Evolutionary conservation across 208 protist species (phyloP).

Genomic region (Leishmania mexicana): DNA sequence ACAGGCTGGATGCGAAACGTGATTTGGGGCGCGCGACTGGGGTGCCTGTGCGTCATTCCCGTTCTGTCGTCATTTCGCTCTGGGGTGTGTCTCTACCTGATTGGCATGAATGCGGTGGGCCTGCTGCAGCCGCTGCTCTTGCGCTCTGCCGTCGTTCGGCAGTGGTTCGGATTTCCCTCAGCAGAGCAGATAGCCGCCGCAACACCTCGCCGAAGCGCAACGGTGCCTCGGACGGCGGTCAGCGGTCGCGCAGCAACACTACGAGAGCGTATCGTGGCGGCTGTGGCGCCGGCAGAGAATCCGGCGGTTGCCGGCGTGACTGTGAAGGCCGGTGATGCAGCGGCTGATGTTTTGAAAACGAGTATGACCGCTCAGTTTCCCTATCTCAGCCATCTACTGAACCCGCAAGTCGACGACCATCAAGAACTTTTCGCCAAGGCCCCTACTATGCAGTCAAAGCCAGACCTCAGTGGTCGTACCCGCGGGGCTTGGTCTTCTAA

Average conservation of each 20-base stretch:
- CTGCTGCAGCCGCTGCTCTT: conserved; percentile 83
- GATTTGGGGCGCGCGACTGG: conserved; percentile 81
- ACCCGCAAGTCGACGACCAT: conserved; percentile 63
- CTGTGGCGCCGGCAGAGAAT: conserved; percentile 5
- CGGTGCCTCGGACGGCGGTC: background rate
- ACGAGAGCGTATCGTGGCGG: conserved; percentile 18
- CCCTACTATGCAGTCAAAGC: conserved; percentile 30
- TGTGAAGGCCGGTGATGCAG: background rate
- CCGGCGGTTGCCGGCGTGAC: background rate
- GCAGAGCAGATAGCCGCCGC: conserved; percentile 14
- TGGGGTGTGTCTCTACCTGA: conserved; percentile 87
- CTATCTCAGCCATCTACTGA: conserved; percentile 76
- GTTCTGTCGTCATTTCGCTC: conserved; percentile 61
- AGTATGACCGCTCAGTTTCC: conserved; percentile 79
- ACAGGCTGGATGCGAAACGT: conserved; percentile 79
- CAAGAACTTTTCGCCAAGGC: conserved; percentile 42
- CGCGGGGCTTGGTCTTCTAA: background rate
- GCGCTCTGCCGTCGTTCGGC: conserved; percentile 48
- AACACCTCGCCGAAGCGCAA: background rate
- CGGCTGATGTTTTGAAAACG: conserved; percentile 55
- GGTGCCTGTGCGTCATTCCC: conserved; percentile 69
- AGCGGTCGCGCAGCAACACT: background rate
- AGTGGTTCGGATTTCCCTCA: conserved; percentile 58
- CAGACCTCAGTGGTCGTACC: conserved; percentile 8
- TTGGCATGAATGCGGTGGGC: conserved; percentile 84